A percentile compares a stretch with the other conserved stretches of the same genome.
phyloP scores from a whole-genome alignment of 176 grass and related monocot species.

The Oryza australiensis region DNA sequence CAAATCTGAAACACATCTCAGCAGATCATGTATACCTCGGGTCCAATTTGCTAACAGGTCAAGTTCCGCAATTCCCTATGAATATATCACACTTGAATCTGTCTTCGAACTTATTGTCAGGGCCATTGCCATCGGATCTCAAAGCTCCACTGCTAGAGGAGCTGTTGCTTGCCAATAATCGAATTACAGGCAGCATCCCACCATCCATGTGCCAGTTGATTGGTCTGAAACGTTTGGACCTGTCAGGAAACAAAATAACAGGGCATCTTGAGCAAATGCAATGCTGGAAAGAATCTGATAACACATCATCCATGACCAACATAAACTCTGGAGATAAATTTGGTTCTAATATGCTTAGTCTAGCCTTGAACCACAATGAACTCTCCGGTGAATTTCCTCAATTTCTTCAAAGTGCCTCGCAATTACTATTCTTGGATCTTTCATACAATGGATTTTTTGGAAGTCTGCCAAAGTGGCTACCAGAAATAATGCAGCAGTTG shows the following conservation, averaged over 20 bases:
- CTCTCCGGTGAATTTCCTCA: constrained; percentile 1
- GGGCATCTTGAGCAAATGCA: not conserved
- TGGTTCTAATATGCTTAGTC: too few relatives aligned
- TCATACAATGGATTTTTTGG: constrained; percentile 26
- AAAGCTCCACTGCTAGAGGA: not conserved
- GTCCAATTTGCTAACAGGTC: too few relatives aligned
- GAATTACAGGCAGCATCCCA: constrained; percentile 28
- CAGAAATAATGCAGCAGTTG: not conserved
- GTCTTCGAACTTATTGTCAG: constrained; percentile 2
- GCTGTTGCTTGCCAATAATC: constrained; percentile 16
- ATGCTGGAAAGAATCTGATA: not conserved
- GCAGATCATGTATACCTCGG: too few relatives aligned
- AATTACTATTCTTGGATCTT: constrained; percentile 25
- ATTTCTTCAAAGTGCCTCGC: not conserved
- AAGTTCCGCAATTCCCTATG: not conserved
- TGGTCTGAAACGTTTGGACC: not conserved
- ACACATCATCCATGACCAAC: too few relatives aligned
- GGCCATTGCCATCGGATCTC: not conserved
- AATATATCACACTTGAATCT: not conserved
- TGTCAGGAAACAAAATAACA: constrained; percentile 13
- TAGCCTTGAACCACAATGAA: too few relatives aligned
- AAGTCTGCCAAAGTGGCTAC: constrained; percentile 31
- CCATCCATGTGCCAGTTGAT: constrained; percentile 11
- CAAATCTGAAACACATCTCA: too few relatives aligned
- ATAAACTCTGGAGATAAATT: too few relatives aligned